These are phyloP conservation scores for Pterothamnion heteromorphum DNA, from an alignment of 31 red algal genomes.

Conservation along the genomic window DNA sequence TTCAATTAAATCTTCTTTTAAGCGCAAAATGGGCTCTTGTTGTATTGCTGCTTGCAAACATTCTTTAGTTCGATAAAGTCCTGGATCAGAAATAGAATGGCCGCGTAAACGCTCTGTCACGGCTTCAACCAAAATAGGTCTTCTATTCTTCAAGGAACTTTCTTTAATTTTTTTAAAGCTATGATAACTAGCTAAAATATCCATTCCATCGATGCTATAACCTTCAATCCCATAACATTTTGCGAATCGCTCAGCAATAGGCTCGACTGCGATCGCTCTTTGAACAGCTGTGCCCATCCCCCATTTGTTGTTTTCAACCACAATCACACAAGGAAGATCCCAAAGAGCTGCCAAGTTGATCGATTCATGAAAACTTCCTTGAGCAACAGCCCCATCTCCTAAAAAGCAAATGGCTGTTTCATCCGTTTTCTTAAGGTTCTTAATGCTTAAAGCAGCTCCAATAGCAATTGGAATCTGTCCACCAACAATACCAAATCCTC, in stretches of 20 bases:
- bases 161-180: constrained; percentile 72
- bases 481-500: constrained; percentile 97
- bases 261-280: constrained; percentile 59
- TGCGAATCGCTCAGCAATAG: constrained; percentile 75
- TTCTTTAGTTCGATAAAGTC: constrained; percentile 83
- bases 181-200: constrained; percentile 83
- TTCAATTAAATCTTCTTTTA: constrained; percentile 77
- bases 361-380: constrained; percentile 86
- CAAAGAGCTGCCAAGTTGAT: constrained; percentile 94
- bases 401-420: constrained; percentile 56
- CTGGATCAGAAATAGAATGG: constrained; percentile 94
- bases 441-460: constrained; percentile 86
- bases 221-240: constrained; percentile 66
- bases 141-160: constrained; percentile 62
- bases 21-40: constrained; percentile 84
- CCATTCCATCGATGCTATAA: constrained; percentile 84
- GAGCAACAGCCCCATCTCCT: constrained; percentile 95
- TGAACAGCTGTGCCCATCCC: constrained; percentile 89
- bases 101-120: constrained; percentile 92
- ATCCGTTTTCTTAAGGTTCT: constrained; percentile 64
- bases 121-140: constrained; percentile 84
- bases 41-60: constrained; percentile 72
- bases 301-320: constrained; percentile 89
- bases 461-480: constrained; percentile 86
- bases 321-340: constrained; percentile 84